Conservation (phyloP, 2,329 filamentous ascomycete species). For the Aspergillus sergii region DNA sequence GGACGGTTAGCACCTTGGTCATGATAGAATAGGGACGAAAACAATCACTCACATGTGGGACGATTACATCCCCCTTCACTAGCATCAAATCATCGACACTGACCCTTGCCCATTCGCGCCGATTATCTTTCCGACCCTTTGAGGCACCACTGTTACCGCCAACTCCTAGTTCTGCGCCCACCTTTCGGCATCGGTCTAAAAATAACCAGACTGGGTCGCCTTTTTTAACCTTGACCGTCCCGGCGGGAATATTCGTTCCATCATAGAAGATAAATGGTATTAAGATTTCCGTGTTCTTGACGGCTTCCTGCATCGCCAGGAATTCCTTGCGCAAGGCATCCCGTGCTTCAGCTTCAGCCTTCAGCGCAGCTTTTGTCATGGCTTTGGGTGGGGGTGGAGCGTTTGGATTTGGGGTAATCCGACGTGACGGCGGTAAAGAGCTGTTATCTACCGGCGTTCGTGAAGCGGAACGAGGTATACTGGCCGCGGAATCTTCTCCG, state of each 20-base stretch:
- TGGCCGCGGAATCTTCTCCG: constrained; percentile 41
- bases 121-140: constrained; percentile 57
- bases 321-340: constrained; percentile 80
- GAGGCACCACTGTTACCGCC: constrained; percentile 59
- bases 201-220: constrained; percentile 93
- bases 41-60: constrained; percentile 78
- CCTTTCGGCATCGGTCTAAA: constrained; percentile 85
- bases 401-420: constrained; percentile 49
- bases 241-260: constrained; percentile 84
- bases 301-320: constrained; percentile 75
- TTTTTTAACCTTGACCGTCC: constrained; percentile 84
- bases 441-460: constrained; percentile 39
- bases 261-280: constrained; percentile 98
- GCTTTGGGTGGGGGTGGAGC: constrained; percentile 66
- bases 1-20: constrained; percentile 10
- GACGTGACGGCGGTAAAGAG: constrained; percentile 30
- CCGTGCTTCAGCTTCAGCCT: constrained; percentile 76
- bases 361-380: constrained; percentile 73
- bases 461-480: constrained; percentile 41
- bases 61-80: constrained; percentile 84
- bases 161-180: constrained; percentile 80
- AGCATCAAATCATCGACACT: constrained; percentile 95
- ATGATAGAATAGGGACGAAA: background rate
- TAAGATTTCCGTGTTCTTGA: constrained; percentile 85
- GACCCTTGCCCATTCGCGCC: constrained; percentile 86